Conservation (phyloP, 148 eudicot species). For the Persicaria maculosa region DNA sequence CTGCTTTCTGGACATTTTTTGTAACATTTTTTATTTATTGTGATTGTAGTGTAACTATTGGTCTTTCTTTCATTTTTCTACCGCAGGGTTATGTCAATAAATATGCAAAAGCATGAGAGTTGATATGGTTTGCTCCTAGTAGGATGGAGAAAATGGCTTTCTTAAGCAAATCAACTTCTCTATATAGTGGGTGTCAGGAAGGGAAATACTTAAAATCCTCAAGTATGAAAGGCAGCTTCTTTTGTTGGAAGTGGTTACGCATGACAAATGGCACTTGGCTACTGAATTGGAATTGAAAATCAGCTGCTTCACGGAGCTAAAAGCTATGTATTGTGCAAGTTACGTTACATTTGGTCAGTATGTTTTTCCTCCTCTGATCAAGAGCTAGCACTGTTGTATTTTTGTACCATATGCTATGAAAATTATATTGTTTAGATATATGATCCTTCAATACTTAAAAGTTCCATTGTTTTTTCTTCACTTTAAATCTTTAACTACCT, state of each 20-base stretch:
- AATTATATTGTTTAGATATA: neutral
- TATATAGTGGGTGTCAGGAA: neutral
- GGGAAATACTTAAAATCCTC: neutral
- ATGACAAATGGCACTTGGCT: neutral
- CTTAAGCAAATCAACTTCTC: neutral
- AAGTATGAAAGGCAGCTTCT: neutral
- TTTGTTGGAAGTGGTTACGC: neutral
- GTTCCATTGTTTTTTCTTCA: neutral
- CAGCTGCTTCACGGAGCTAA: constrained; percentile 8
- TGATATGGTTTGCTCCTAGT: constrained; percentile 14
- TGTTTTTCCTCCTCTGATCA: neutral
- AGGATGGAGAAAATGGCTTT: neutral
- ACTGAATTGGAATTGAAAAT: neutral
- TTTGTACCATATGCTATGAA: constrained; percentile 1
- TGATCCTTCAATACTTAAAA: neutral
- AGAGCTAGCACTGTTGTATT: neutral
- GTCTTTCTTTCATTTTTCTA: constrained; percentile 6
- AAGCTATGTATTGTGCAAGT: neutral
- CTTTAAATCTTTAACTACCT: neutral
- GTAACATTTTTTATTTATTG: neutral
- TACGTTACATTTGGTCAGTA: constrained; percentile 2
- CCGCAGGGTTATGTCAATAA: constrained; percentile 93
- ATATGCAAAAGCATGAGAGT: constrained; percentile 54
- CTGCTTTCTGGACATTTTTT: neutral
- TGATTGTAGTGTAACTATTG: neutral